phyloP scores from a whole-genome alignment of 495 filamentous ascomycete species.

The Aspergillus conjunctus region DNA sequence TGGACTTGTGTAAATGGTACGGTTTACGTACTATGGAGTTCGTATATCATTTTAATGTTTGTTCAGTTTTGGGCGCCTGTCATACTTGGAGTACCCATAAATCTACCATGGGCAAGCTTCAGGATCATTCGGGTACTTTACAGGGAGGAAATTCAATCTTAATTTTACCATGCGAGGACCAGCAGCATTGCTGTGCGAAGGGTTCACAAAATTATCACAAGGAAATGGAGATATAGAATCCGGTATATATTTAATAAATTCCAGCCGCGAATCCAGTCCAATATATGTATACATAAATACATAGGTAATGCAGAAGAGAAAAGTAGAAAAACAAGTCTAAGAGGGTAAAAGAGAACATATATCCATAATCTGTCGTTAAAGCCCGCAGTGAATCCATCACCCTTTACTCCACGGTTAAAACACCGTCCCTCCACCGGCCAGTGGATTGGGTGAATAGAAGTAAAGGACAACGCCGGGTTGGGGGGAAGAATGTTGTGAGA shows the following conservation, averaged over 20 bases:
- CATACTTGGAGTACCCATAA: too few species aligned
- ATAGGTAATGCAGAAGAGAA: constrained; percentile 15
- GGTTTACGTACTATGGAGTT: too few species aligned
- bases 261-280: constrained; percentile 15
- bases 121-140: too few species aligned
- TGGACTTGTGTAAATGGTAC: too few species aligned
- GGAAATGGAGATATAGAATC: neutral
- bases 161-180: too few species aligned
- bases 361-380: constrained; percentile 23
- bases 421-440: neutral
- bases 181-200: too few species aligned
- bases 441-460: constrained; percentile 12
- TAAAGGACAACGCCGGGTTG: constrained; percentile 19
- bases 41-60: too few species aligned
- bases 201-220: neutral
- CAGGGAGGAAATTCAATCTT: too few species aligned
- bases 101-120: too few species aligned
- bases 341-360: constrained; percentile 12
- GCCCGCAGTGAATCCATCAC: constrained; percentile 15
- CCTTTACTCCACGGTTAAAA: constrained; percentile 13
- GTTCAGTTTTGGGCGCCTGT: too few species aligned
- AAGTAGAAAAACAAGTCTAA: constrained; percentile 13
- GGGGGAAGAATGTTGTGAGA: constrained; percentile 9
- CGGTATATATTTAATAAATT: constrained; percentile 16
- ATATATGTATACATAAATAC: constrained; percentile 23